A percentile compares a stretch with the other conserved stretches of the same genome.
Conservation (phyloP, 371 early-diverging fungal genomes). For the Phascolomyces articulosus region DNA sequence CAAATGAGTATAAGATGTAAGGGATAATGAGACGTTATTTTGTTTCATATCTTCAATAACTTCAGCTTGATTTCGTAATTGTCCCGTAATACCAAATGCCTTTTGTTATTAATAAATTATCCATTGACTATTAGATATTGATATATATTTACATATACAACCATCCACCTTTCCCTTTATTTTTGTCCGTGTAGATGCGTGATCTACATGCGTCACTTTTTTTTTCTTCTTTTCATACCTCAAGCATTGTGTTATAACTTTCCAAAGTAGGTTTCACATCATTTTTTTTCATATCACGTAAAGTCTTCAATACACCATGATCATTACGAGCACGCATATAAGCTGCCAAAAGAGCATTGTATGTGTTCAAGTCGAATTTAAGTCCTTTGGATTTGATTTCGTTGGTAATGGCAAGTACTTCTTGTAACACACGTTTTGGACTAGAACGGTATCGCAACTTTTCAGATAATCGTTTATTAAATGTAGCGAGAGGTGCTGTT, state of each 20-base stretch:
- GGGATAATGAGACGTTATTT: slow-evolving; percentile 31
- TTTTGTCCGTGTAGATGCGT: background rate
- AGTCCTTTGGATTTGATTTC: slow-evolving; percentile 40
- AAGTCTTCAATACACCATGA: slow-evolving; percentile 8
- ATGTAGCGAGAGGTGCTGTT: slow-evolving; percentile 30
- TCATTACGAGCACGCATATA: slow-evolving; percentile 38
- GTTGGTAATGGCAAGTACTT: slow-evolving; percentile 24
- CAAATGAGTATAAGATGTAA: slow-evolving; percentile 43
- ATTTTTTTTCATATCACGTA: slow-evolving; percentile 35
- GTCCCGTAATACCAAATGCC: slow-evolving; percentile 9
- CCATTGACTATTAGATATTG: too few relatives aligned
- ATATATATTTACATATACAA: too few relatives aligned
- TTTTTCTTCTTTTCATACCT: slow-evolving; percentile 20
- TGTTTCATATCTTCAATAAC: slow-evolving; percentile 39
- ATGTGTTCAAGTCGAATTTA: slow-evolving; percentile 49
- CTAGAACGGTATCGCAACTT: slow-evolving; percentile 13
- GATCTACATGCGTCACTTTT: too few relatives aligned
- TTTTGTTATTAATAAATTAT: background rate
- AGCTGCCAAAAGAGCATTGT: slow-evolving; percentile 51
- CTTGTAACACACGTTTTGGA: slow-evolving; percentile 16
- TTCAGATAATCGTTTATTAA: slow-evolving; percentile 25
- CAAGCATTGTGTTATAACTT: slow-evolving; percentile 36
- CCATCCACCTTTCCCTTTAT: background rate
- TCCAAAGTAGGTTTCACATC: slow-evolving; percentile 34
- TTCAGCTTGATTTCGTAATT: background rate